A percentile compares a stretch with the other conserved stretches of the same genome.
phyloP scores from a whole-genome alignment of 2,329 filamentous ascomycete genomes.

The Fusarium sp. region DNA sequence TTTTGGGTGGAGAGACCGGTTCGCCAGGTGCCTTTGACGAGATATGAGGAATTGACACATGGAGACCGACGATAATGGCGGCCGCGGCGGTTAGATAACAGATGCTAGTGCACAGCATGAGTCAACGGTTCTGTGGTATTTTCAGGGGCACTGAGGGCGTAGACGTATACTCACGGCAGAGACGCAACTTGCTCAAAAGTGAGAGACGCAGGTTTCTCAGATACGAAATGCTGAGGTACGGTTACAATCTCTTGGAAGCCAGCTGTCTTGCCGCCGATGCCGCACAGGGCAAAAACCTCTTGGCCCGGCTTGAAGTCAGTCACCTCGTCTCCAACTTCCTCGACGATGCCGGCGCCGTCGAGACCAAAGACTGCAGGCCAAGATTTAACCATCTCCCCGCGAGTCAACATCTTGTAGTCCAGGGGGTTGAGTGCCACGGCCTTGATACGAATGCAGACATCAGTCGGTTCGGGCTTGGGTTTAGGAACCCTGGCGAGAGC shows the following conservation, averaged over 20 bases:
- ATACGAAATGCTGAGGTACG: slow-evolving; percentile 35
- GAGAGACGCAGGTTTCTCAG: slow-evolving; percentile 26
- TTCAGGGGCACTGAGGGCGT: not conserved
- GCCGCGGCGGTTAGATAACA: slow-evolving; percentile 37
- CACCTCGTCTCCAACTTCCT: slow-evolving; percentile 38
- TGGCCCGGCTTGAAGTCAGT: slow-evolving; percentile 50
- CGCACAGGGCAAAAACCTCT: slow-evolving; percentile 49
- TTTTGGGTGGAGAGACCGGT: not conserved
- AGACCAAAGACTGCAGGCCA: slow-evolving; percentile 38
- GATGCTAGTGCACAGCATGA: slow-evolving; percentile 19
- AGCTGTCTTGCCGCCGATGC: slow-evolving; percentile 33
- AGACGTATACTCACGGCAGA: slow-evolving; percentile 29
- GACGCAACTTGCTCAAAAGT: slow-evolving; percentile 33
- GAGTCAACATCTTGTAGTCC: slow-evolving; percentile 37
- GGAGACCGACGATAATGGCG: slow-evolving; percentile 31
- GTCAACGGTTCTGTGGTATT: slow-evolving; percentile 4
- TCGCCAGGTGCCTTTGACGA: slow-evolving; percentile 11
- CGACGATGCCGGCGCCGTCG: slow-evolving; percentile 39
- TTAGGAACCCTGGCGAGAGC: slow-evolving; percentile 24
- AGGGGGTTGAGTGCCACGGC: slow-evolving; percentile 40
- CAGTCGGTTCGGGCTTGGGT: slow-evolving; percentile 19
- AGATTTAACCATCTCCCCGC: slow-evolving; percentile 29
- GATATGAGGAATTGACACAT: slow-evolving; percentile 33
- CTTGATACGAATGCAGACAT: slow-evolving; percentile 36
- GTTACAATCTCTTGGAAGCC: slow-evolving; percentile 37